These are phyloP conservation scores for Cyphellophora europaea DNA, from an alignment of 2,329 filamentous ascomycete species.

Conservation along the genomic window DNA sequence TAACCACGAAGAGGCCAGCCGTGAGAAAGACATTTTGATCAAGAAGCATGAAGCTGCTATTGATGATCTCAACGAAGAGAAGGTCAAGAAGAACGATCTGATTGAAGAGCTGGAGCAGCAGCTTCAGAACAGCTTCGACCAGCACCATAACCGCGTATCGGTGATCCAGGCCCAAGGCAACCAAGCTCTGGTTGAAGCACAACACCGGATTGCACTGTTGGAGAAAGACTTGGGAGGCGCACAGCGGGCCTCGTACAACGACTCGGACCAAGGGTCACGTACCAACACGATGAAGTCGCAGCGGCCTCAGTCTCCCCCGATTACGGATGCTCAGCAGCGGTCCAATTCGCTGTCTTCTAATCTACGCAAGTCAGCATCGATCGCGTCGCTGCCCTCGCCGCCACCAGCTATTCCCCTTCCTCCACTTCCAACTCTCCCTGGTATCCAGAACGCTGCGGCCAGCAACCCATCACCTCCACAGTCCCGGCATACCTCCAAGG, in stretches of 20 bases:
- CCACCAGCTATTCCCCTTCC: constrained; percentile 94
- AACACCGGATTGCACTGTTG: constrained; percentile 51
- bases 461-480: constrained; percentile 48
- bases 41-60: constrained; percentile 36
- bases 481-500: constrained; percentile 71
- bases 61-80: constrained; percentile 50
- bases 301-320: constrained; percentile 33
- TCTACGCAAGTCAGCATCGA: constrained; percentile 75
- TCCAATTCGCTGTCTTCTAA: constrained; percentile 56
- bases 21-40: constrained; percentile 33
- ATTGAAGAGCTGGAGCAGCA: constrained; percentile 97
- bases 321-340: constrained; percentile 36
- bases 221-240: constrained; percentile 57
- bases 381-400: constrained; percentile 79
- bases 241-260: constrained; percentile 34
- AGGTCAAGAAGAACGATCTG: constrained; percentile 83
- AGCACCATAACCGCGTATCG: constrained; percentile 86
- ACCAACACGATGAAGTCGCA: constrained; percentile 19
- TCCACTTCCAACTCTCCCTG: constrained; percentile 61
- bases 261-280: constrained; percentile 24
- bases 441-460: constrained; percentile 35
- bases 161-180: constrained; percentile 67
- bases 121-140: constrained; percentile 87
- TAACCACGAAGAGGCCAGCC: constrained; percentile 35
- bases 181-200: constrained; percentile 69